A percentile compares a stretch with the other conserved stretches of the same genome.
These are phyloP conservation scores for Avena insularis DNA, from an alignment of 176 grass and related monocot species.

Conservation along the genomic window DNA sequence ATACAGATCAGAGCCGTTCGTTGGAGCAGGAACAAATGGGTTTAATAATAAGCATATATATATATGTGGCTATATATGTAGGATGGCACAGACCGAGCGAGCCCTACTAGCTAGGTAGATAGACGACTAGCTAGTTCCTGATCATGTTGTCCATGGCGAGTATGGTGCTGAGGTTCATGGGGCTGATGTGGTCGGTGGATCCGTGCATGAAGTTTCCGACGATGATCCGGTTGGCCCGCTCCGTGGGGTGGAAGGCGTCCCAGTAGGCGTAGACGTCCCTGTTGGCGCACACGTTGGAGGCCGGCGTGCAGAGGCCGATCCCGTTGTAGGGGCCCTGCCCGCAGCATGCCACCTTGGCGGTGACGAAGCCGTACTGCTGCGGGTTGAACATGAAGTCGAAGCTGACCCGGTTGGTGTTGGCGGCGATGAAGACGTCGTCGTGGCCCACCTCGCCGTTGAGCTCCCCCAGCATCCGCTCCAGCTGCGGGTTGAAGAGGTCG, in stretches of 20 bases:
- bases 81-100: background rate
- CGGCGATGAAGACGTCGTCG: conserved; percentile 68
- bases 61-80: background rate
- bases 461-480: conserved; percentile 49
- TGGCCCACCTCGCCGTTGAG: conserved; percentile 61
- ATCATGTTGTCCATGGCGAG: conserved; percentile 65
- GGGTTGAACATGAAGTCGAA: conserved; percentile 90
- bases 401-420: conserved; percentile 71
- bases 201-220: conserved; percentile 84
- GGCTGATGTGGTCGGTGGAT: conserved; percentile 78
- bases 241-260: conserved; percentile 88
- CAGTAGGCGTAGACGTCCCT: conserved; percentile 80
- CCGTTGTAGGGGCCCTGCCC: conserved; percentile 95
- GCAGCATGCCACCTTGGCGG: conserved; percentile 87
- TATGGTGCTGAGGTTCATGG: conserved; percentile 95
- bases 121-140: conserved; percentile 29
- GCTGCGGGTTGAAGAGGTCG: conserved; percentile 89
- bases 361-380: conserved; percentile 77
- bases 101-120: background rate
- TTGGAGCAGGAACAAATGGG: background rate
- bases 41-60: background rate
- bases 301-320: conserved; percentile 74
- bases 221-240: conserved; percentile 89
- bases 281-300: conserved; percentile 81
- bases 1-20: background rate